A percentile compares a stretch with the other conserved stretches of the same genome.
phyloP scores from a whole-genome alignment of 2,329 filamentous ascomycete genomes.

The Coniochaeta sp. region DNA sequence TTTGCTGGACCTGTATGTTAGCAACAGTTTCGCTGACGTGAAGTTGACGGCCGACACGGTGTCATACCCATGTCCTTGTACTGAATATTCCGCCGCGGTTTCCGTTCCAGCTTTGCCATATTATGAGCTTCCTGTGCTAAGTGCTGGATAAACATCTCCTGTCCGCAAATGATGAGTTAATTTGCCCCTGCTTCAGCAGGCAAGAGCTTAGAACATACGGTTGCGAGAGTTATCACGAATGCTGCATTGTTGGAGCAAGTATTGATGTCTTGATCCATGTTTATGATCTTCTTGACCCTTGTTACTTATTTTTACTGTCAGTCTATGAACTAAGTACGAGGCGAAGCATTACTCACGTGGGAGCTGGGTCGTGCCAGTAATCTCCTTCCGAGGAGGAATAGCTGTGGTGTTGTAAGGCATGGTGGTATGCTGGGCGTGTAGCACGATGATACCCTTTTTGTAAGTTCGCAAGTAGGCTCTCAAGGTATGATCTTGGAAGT shows the following conservation, averaged over 20 bases:
- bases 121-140: slow-evolving; percentile 78
- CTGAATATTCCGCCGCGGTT: slow-evolving; percentile 88
- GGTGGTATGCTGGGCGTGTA: too few species aligned
- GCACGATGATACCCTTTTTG: background rate
- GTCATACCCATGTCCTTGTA: slow-evolving; percentile 81
- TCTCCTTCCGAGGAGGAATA: slow-evolving; percentile 72
- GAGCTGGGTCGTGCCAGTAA: slow-evolving; percentile 77
- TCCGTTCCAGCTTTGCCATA: slow-evolving; percentile 83
- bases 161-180: background rate
- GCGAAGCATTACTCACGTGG: slow-evolving; percentile 58
- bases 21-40: slow-evolving; percentile 1
- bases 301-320: slow-evolving; percentile 59
- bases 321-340: background rate
- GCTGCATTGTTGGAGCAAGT: slow-evolving; percentile 90
- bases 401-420: slow-evolving; percentile 92
- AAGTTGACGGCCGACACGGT: background rate
- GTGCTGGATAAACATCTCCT: slow-evolving; percentile 96
- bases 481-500: background rate
- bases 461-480: background rate
- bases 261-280: slow-evolving; percentile 75
- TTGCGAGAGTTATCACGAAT: slow-evolving; percentile 87
- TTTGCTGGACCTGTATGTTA: slow-evolving; percentile 46
- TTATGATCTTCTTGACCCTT: slow-evolving; percentile 92
- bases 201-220: slow-evolving; percentile 42
- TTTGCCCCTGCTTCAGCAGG: background rate